These are phyloP conservation scores for Leishmania gerbilli DNA, from an alignment of 208 protist genomes.

Conservation along the genomic window DNA sequence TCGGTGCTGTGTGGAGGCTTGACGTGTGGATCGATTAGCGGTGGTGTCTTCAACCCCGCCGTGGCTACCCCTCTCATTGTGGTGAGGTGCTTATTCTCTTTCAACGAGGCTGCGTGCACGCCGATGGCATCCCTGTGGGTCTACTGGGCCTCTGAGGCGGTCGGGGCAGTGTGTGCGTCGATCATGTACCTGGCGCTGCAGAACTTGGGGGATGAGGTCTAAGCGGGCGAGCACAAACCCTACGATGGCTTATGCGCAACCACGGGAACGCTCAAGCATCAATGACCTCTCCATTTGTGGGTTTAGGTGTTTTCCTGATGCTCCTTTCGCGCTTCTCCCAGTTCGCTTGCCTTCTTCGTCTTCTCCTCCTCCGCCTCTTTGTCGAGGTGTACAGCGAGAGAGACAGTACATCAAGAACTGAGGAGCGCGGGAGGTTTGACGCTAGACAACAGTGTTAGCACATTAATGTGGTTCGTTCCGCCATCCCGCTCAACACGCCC, in stretches of 20 bases:
- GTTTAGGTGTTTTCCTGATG: background rate
- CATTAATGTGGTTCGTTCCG: background rate
- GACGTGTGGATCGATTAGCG: slow-evolving; percentile 58
- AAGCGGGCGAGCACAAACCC: background rate
- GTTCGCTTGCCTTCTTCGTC: background rate
- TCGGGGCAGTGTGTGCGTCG: slow-evolving; percentile 66
- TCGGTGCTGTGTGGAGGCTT: slow-evolving; percentile 70
- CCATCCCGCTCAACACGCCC: background rate
- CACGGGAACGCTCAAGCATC: background rate
- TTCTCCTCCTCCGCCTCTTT: background rate
- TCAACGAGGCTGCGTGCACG: slow-evolving; percentile 40
- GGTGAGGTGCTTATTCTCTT: slow-evolving; percentile 66
- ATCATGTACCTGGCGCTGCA: slow-evolving; percentile 75
- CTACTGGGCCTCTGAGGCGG: slow-evolving; percentile 63
- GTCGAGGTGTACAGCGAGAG: background rate
- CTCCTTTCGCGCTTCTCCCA: background rate
- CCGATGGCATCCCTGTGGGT: slow-evolving; percentile 73
- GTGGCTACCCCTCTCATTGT: slow-evolving; percentile 67
- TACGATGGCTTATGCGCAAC: background rate
- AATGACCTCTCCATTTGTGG: background rate
- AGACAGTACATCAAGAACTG: background rate
- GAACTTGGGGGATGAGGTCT: slow-evolving; percentile 47
- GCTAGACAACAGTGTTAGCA: background rate
- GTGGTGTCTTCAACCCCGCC: slow-evolving; percentile 82
- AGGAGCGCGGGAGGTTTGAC: background rate